These are phyloP conservation scores for Rusavskia elegans DNA, from an alignment of 495 filamentous ascomycete species.

Conservation along the genomic window DNA sequence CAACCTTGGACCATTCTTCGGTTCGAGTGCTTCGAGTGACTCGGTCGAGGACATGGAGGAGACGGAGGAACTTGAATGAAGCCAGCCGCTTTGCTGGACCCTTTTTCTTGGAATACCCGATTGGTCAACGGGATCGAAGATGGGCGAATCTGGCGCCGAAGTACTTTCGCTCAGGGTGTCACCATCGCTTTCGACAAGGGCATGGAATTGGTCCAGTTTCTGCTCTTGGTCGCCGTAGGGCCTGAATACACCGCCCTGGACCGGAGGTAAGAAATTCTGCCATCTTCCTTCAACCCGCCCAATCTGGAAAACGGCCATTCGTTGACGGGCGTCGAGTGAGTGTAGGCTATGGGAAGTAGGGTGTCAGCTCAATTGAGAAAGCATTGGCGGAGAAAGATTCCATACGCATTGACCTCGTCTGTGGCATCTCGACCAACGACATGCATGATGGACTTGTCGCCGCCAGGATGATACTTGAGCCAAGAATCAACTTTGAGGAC, in stretches of 20 bases:
- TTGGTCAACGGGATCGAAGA: conserved; percentile 43
- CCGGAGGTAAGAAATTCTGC: conserved; percentile 80
- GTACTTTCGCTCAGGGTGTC: conserved; percentile 27
- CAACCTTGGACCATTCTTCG: conserved; percentile 28
- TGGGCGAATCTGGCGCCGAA: conserved; percentile 40
- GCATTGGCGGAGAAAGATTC: conserved; percentile 10
- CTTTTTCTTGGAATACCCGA: conserved; percentile 19
- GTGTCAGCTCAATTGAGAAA: conserved; percentile 3
- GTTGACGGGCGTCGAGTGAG: conserved; percentile 56
- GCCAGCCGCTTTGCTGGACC: conserved; percentile 12
- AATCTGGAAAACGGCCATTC: conserved; percentile 73
- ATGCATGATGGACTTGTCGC: conserved; percentile 80
- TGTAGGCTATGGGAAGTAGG: conserved; percentile 46
- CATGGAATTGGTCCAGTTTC: conserved; percentile 10
- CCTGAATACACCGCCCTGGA: conserved; percentile 81
- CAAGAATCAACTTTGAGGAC: conserved; percentile 81
- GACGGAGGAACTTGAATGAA: conserved; percentile 16
- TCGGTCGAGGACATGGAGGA: conserved; percentile 30
- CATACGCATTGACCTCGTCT: conserved; percentile 84
- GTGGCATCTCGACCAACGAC: conserved; percentile 96
- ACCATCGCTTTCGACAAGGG: conserved; percentile 20
- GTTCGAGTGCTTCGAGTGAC: conserved; percentile 23
- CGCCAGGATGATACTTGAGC: conserved; percentile 81
- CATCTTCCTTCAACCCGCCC: conserved; percentile 69
- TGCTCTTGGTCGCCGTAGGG: conserved; percentile 26